Conservation (phyloP, 495 filamentous ascomycete species). For the Glonium stellatum region DNA sequence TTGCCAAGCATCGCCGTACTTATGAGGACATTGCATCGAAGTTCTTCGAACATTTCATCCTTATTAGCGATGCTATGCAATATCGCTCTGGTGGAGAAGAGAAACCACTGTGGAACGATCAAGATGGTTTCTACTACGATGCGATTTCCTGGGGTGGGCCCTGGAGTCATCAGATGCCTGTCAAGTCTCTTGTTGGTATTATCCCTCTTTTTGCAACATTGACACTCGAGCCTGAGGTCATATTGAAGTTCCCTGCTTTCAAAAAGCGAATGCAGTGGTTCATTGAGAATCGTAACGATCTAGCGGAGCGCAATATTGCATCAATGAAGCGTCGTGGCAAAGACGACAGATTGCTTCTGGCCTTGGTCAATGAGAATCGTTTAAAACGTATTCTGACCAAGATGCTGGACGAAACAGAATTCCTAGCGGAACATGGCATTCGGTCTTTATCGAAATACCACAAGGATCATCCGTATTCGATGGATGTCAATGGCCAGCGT, state of each 20-base stretch:
- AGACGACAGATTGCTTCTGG: conserved; percentile 73
- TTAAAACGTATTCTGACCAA: conserved; percentile 76
- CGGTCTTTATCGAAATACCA: conserved; percentile 91
- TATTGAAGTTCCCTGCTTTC: conserved; percentile 89
- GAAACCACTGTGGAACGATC: conserved; percentile 86
- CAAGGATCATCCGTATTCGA: conserved; percentile 80
- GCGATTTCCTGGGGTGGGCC: conserved; percentile 92
- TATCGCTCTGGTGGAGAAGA: conserved; percentile 72
- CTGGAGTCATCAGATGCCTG: conserved; percentile 84
- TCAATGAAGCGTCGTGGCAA: conserved; percentile 84
- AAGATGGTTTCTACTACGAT: conserved; percentile 96
- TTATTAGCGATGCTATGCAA: conserved; percentile 97
- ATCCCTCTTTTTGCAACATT: conserved; percentile 89
- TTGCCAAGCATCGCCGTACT: conserved; percentile 90
- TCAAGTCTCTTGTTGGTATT: conserved; percentile 83
- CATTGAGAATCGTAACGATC: conserved; percentile 72
- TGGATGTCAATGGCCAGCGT: conserved; percentile 89
- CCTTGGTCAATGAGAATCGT: conserved; percentile 83
- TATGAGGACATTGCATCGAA: conserved; percentile 98
- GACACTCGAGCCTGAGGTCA: conserved; percentile 86
- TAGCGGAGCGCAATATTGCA: conserved; percentile 86
- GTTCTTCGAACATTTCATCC: conserved; percentile 97
- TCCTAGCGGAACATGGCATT: conserved; percentile 83
- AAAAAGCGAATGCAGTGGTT: conserved; percentile 92
- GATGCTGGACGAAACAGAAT: conserved; percentile 93